These are phyloP conservation scores for Cladochytrium replicatum DNA, from an alignment of 192 early-diverging fungal species.

Conservation along the genomic window DNA sequence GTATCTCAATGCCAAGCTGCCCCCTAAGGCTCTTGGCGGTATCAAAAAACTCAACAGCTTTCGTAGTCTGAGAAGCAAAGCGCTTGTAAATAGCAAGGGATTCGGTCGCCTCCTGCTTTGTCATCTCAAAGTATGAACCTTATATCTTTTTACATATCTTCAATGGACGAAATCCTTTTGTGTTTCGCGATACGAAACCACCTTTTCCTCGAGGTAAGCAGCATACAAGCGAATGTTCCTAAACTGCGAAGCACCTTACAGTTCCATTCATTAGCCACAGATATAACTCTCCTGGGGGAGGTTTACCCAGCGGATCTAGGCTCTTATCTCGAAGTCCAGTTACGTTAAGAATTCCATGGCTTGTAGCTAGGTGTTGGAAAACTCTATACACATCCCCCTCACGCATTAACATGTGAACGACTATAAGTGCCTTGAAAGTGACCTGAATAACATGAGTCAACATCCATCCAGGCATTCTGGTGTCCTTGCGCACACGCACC, in stretches of 20 bases:
- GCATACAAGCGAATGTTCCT: slow-evolving; percentile 62
- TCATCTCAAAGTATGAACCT: slow-evolving; percentile 68
- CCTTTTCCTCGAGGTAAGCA: slow-evolving; percentile 60
- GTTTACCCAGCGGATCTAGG: slow-evolving; percentile 14
- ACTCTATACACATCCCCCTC: slow-evolving; percentile 55
- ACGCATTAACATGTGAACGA: slow-evolving; percentile 64
- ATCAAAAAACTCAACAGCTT: slow-evolving; percentile 57
- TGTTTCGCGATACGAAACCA: slow-evolving; percentile 48
- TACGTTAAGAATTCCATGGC: slow-evolving; percentile 37
- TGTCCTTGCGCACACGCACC: slow-evolving; percentile 32
- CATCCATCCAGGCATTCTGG: too few relatives aligned
- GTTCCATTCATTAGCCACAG: too few relatives aligned
- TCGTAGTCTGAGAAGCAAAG: slow-evolving; percentile 63
- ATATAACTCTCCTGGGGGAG: too few relatives aligned
- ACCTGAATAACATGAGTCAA: too few relatives aligned
- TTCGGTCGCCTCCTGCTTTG: slow-evolving; percentile 46
- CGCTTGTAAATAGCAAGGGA: slow-evolving; percentile 66
- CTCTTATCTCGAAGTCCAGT: slow-evolving; percentile 42
- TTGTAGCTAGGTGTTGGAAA: slow-evolving; percentile 39
- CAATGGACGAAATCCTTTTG: slow-evolving; percentile 54
- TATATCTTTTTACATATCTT: slow-evolving; percentile 16
- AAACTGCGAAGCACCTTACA: too few relatives aligned
- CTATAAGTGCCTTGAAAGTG: slow-evolving; percentile 62
- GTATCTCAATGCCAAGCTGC: slow-evolving; percentile 54
- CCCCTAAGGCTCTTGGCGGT: slow-evolving; percentile 49